These are phyloP conservation scores for Stevia rebaudiana DNA, from an alignment of 140 eudicot genomes.

Conservation along the genomic window DNA sequence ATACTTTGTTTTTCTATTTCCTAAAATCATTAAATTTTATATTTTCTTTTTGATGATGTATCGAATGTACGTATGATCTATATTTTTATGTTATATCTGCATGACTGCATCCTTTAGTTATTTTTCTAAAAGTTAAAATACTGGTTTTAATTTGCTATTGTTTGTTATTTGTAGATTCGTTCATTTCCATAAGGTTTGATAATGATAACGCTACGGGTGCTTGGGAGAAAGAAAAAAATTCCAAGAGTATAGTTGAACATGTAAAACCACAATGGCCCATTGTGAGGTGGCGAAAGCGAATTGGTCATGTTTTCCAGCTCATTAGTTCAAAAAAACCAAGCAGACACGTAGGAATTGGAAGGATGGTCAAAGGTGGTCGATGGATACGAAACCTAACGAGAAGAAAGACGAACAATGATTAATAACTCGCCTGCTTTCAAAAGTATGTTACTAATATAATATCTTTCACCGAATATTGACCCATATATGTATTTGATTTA, in stretches of 20 bases:
- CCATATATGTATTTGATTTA: background rate
- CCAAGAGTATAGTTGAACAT: constrained; percentile 53
- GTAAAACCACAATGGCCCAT: constrained; percentile 33
- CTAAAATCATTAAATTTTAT: background rate
- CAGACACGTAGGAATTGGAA: constrained; percentile 39
- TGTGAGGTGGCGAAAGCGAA: constrained; percentile 78
- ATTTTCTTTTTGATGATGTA: background rate
- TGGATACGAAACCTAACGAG: constrained; percentile 50
- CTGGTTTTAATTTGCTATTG: background rate
- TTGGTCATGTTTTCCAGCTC: constrained; percentile 70
- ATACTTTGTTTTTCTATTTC: background rate
- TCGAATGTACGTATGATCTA: background rate
- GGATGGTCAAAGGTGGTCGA: constrained; percentile 42
- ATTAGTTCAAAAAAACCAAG: constrained; percentile 51
- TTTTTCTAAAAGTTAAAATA: background rate
- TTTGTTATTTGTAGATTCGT: constrained; percentile 48
- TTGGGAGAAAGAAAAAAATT: constrained; percentile 65
- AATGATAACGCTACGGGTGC: constrained; percentile 58
- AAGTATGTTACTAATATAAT: constrained; percentile 7
- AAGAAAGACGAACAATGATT: constrained; percentile 32
- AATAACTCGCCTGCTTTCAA: background rate
- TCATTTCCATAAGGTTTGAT: constrained; percentile 78
- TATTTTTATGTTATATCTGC: background rate
- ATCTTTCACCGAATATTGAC: background rate
- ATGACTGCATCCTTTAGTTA: background rate